phyloP scores from a whole-genome alignment of 1,284 basidiomycete genomes.

The Malassezia psittaci region DNA sequence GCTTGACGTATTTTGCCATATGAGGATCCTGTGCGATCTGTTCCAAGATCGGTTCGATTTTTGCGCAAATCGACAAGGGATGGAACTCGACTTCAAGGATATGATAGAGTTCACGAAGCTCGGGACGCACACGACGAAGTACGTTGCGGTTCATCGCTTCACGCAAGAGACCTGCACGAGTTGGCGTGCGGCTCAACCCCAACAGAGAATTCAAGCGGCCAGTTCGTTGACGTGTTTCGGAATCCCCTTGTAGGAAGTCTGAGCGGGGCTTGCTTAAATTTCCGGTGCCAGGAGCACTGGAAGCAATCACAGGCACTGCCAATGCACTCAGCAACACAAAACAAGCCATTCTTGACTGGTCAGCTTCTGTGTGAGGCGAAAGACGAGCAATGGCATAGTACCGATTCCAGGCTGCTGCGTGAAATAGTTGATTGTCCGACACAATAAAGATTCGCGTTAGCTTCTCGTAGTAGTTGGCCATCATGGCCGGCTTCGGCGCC shows the following conservation, averaged over 20 bases:
- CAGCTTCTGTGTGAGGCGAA: conserved; percentile 55
- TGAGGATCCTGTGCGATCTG: conserved; percentile 38
- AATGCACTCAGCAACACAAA: conserved; percentile 87
- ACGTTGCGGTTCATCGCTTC: conserved; percentile 60
- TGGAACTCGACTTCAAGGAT: conserved; percentile 91
- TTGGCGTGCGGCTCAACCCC: conserved; percentile 74
- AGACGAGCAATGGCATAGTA: conserved; percentile 53
- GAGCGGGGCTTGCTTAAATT: conserved; percentile 53
- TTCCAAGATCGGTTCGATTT: conserved; percentile 71
- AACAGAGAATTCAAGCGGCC: conserved; percentile 74
- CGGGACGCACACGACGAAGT: conserved; percentile 67
- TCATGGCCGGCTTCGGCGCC: conserved; percentile 81
- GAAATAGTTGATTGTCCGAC: conserved; percentile 77
- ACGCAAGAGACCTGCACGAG: conserved; percentile 66
- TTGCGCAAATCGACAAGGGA: conserved; percentile 74
- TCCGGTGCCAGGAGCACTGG: conserved; percentile 51
- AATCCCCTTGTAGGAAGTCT: conserved; percentile 57
- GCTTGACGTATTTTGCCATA: conserved; percentile 62
- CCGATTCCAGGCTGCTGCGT: conserved; percentile 89
- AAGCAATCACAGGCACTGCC: conserved; percentile 76
- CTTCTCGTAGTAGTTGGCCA: conserved; percentile 99
- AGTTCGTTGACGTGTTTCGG: conserved; percentile 54
- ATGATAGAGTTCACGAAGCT: conserved; percentile 73
- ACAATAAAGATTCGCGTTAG: conserved; percentile 86
- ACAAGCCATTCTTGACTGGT: conserved; percentile 70